Conservation (phyloP, 352 stramenopile genomes). For the Phytopythium oedochilum region DNA sequence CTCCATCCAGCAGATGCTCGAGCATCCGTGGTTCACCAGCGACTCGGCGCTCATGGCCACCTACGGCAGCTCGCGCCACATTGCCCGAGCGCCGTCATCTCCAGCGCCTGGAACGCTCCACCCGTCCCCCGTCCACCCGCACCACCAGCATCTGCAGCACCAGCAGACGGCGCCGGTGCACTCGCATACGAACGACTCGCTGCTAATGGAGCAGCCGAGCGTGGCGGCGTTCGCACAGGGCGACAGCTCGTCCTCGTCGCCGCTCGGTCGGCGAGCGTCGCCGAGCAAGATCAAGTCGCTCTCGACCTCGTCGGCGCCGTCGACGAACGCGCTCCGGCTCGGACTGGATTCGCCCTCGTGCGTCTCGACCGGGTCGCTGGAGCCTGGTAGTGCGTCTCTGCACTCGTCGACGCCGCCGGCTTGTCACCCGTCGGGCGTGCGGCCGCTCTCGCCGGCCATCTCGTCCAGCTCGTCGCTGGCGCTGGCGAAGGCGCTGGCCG, state of each 20-base stretch:
- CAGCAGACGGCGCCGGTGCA: background rate
- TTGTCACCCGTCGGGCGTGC: background rate
- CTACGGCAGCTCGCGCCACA: background rate
- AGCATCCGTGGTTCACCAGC: slow-evolving; percentile 41
- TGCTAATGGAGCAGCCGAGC: background rate
- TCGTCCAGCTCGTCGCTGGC: slow-evolving; percentile 6
- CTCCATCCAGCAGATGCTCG: slow-evolving; percentile 39
- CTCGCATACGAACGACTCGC: background rate
- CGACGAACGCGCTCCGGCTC: slow-evolving; percentile 1
- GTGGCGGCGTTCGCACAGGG: background rate
- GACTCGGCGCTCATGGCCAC: background rate
- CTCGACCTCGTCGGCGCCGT: slow-evolving; percentile 2
- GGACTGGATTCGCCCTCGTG: background rate
- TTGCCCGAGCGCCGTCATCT: background rate
- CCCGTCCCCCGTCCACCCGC: background rate
- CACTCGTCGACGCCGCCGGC: background rate
- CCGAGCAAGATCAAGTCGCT: slow-evolving; percentile 15
- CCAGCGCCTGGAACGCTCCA: background rate
- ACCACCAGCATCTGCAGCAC: slow-evolving; percentile 3
- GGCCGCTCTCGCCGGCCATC: slow-evolving; percentile 11
- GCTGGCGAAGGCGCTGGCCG: slow-evolving; percentile 3
- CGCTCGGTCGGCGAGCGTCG: slow-evolving; percentile 4
- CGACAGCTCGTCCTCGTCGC: background rate
- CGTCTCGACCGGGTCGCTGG: background rate
- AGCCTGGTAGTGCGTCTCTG: background rate